Percentiles rank a stretch among this genome's conserved stretches.
These are phyloP conservation scores for Lactifluus piperatus DNA, from an alignment of 768 basidiomycete genomes.

Conservation along the genomic window DNA sequence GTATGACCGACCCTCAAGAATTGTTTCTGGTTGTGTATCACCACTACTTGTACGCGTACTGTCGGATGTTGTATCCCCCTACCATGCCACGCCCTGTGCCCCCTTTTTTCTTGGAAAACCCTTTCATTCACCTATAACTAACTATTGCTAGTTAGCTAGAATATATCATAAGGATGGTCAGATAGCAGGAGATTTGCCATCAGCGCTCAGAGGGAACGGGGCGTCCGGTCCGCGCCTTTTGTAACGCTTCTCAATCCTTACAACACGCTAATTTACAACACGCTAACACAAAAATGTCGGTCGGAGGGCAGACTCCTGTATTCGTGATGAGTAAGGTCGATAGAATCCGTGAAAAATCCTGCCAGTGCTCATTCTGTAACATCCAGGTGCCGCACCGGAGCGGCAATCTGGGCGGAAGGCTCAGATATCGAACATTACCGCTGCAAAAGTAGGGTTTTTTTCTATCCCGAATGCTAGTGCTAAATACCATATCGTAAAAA, in stretches of 20 bases:
- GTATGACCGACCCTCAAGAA: neutral
- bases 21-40: neutral
- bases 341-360: neutral
- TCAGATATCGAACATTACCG: constrained; percentile 93
- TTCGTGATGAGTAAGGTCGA: constrained; percentile 67
- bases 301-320: constrained; percentile 59
- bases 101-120: too few species aligned
- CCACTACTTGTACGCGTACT: too few species aligned
- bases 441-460: constrained; percentile 69
- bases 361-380: constrained; percentile 5
- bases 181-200: too few species aligned
- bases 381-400: constrained; percentile 83
- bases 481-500: neutral
- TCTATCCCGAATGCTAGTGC: neutral
- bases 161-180: too few species aligned
- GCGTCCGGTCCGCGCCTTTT: too few species aligned
- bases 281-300: constrained; percentile 23
- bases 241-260: neutral
- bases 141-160: too few species aligned
- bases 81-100: neutral
- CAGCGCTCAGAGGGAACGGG: too few species aligned
- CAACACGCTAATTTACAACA: neutral
- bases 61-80: neutral
- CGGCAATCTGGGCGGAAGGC: constrained; percentile 92
- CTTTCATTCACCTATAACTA: too few species aligned